Base-by-base conservation (phyloP, 306 rosid genomes). In the Acacia crassicarpa region DNA sequence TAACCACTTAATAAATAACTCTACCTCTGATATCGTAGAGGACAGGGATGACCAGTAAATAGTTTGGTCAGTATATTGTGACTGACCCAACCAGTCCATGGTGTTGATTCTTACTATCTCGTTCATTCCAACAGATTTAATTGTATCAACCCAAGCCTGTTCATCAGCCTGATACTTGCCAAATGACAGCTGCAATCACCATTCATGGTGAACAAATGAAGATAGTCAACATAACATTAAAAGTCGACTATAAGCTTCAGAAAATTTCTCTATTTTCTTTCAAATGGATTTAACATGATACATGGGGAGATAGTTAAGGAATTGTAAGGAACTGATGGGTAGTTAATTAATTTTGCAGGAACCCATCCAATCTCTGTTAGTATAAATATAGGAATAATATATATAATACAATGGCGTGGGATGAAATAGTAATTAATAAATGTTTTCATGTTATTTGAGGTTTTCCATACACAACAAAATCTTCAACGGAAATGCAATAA, bases 61-160 rank as follows among this genome's bases (percentile, higher is more conserved):
- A 72, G 96, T 86, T 79, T 79, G 89, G 65, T 89, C 90, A 13
- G 48, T 67, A 84, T 43, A 95, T 79, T 95, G 84, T 77, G 98
- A 92, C 74, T 93, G 99, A 81, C 99, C 99, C 58, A 95, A 88
- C 98, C 99, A 95, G 88, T 90, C 97, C 99, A 95, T 95, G 82
- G 98, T 93, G 74, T 85, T 93, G 82, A 95, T 92, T 80, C 93
- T 88, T 54, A 95, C 87, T 22, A 89, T 91, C 72, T 54, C 90
- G 66, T 82, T 76, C 38, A 1, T 76, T 67, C 88, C 84, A 68
- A 93, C 99, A 48, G 97, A 95, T 82, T 86, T 89, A 27, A 95
- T 91, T 62, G 99, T 91, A 40, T 91, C 98, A 41, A 90, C 69
- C 99, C 98, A 95, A 73, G 86, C 99, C 81, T 95, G 99, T 81